Conservation (phyloP, 2,329 filamentous ascomycete species). For the Aspergillus neoniger region DNA sequence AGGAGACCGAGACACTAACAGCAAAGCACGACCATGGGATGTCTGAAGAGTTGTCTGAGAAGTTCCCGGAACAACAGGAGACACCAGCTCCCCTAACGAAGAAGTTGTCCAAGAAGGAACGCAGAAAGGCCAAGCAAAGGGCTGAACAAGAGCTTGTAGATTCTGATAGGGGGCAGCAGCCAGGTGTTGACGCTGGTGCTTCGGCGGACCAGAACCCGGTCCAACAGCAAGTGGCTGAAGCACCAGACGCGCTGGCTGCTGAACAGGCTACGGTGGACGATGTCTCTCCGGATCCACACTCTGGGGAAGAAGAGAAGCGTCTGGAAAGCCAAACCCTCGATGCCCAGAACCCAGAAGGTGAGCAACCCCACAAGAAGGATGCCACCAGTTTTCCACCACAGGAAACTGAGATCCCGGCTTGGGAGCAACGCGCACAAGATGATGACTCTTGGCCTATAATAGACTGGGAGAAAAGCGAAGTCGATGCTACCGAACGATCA, state of each 20-base stretch:
- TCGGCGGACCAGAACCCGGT: not conserved
- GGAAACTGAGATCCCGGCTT: constrained; percentile 11
- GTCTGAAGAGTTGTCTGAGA: constrained; percentile 18
- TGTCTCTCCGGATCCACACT: constrained; percentile 24
- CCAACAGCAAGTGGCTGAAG: not conserved
- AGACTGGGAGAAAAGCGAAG: constrained; percentile 37
- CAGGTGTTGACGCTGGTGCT: constrained; percentile 6
- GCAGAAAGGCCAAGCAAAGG: constrained; percentile 36
- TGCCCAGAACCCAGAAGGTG: not conserved
- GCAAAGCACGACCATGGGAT: constrained; percentile 9
- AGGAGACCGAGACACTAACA: not conserved
- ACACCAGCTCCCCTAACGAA: constrained; percentile 17
- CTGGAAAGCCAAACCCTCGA: constrained; percentile 18
- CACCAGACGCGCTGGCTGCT: not conserved
- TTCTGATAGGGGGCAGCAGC: constrained; percentile 3
- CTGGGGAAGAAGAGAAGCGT: constrained; percentile 38
- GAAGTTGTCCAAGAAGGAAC: constrained; percentile 42
- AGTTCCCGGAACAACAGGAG: constrained; percentile 9
- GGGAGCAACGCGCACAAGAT: constrained; percentile 18
- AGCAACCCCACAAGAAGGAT: constrained; percentile 4
- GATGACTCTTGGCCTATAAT: constrained; percentile 42
- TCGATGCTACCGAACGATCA: constrained; percentile 25
- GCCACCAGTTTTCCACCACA: constrained; percentile 1
- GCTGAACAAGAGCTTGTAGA: constrained; percentile 18
- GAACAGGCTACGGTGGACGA: constrained; percentile 10